Percentiles rank a stretch among this genome's conserved stretches.
Evolutionary conservation across 306 rosid genomes (phyloP).

Genomic region (Mucuna pruriens): DNA sequence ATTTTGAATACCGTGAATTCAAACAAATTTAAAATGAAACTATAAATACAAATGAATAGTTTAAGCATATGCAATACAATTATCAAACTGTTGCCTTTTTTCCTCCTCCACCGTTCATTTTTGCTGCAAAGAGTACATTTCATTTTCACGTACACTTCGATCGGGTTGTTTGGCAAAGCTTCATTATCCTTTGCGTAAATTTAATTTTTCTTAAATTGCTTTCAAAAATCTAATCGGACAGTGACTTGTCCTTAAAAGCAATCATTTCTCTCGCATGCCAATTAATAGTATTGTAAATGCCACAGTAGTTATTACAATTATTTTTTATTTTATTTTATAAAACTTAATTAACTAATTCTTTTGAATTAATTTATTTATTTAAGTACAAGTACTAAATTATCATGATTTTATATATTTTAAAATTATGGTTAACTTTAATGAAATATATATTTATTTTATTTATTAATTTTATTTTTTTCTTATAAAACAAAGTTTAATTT

Average conservation of each 20-base stretch:
- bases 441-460: no score
- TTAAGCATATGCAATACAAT: background rate
- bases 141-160: background rate
- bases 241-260: background rate
- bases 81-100: background rate
- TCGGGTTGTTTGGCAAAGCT: background rate
- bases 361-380: no score
- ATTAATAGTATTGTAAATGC: no score
- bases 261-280: background rate
- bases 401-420: no score
- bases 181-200: background rate
- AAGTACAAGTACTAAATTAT: no score
- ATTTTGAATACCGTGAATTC: background rate
- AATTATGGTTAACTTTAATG: no score
- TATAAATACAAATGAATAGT: background rate
- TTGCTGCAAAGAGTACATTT: background rate
- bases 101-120: slow-evolving; percentile 18
- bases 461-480: no score
- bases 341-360: no score
- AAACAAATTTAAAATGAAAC: background rate
- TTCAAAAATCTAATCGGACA: background rate
- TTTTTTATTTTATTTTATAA: no score
- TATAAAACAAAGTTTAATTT: no score
- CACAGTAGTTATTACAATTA: background rate
- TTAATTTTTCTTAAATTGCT: background rate